These are phyloP conservation scores for Pyrenophora seminiperda DNA, from an alignment of 2,329 filamentous ascomycete species.

Conservation along the genomic window DNA sequence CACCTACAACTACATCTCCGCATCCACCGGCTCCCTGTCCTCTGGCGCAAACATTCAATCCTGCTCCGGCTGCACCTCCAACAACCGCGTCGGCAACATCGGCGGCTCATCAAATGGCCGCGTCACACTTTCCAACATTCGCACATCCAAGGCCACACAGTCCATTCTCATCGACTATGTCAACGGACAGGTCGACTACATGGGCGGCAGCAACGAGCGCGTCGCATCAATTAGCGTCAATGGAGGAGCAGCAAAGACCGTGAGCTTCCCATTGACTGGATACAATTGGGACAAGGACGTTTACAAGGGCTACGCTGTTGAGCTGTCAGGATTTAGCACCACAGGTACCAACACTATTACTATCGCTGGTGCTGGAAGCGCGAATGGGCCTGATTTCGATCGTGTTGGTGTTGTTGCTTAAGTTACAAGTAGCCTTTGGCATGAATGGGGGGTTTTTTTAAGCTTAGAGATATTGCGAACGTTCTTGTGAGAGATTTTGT, in stretches of 20 bases:
- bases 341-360: constrained; percentile 22
- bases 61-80: constrained; percentile 24
- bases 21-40: constrained; percentile 21
- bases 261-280: constrained; percentile 26
- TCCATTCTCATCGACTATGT: constrained; percentile 25
- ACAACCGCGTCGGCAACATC: constrained; percentile 25
- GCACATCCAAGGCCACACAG: constrained; percentile 23
- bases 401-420: constrained; percentile 20
- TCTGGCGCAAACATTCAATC: constrained; percentile 19
- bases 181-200: constrained; percentile 25
- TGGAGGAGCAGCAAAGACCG: constrained; percentile 21
- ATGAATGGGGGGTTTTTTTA: no score
- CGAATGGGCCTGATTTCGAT: constrained; percentile 22
- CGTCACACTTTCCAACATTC: constrained; percentile 25
- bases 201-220: constrained; percentile 25
- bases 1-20: constrained; percentile 23
- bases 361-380: constrained; percentile 17
- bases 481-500: no score
- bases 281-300: constrained; percentile 27
- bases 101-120: constrained; percentile 22
- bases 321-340: constrained; percentile 24
- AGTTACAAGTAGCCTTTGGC: no score
- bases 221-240: constrained; percentile 26
- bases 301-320: constrained; percentile 20
- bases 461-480: no score